Evolutionary conservation across 768 basidiomycete species (phyloP).

Genomic region (Lyophyllum atratum): DNA sequence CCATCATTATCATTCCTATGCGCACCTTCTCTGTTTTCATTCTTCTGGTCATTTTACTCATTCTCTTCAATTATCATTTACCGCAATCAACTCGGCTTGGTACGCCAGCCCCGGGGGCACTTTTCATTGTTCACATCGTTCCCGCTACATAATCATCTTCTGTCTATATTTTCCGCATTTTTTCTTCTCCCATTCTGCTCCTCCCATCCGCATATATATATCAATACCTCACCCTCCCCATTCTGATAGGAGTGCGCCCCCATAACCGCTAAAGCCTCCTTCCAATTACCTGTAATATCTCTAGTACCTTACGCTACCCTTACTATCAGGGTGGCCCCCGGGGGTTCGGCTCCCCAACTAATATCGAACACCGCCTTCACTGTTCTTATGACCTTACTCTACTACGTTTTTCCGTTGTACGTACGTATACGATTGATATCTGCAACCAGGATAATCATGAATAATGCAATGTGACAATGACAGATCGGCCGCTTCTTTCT

Average conservation of each 20-base stretch:
- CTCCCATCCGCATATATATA: slow-evolving; percentile 11
- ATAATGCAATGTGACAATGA: neutral
- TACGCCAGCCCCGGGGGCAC: slow-evolving; percentile 28
- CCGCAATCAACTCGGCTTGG: slow-evolving; percentile 22
- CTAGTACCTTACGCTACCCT: slow-evolving; percentile 27
- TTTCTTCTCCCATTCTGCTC: slow-evolving; percentile 19
- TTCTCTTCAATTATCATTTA: slow-evolving; percentile 17
- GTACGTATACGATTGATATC: slow-evolving; percentile 16
- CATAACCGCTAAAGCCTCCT: slow-evolving; percentile 20
- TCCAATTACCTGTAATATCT: slow-evolving; percentile 31
- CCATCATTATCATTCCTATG: slow-evolving; percentile 22
- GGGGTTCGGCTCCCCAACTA: slow-evolving; percentile 25
- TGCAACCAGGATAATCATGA: slow-evolving; percentile 8
- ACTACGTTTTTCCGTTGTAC: slow-evolving; percentile 16
- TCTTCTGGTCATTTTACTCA: slow-evolving; percentile 9
- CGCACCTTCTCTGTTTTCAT: slow-evolving; percentile 15
- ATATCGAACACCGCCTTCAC: slow-evolving; percentile 19
- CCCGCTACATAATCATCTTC: slow-evolving; percentile 23
- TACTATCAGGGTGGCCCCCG: slow-evolving; percentile 14
- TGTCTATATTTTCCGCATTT: slow-evolving; percentile 26
- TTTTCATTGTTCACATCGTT: slow-evolving; percentile 13
- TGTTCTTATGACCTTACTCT: slow-evolving; percentile 17
- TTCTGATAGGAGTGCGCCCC: slow-evolving; percentile 7
- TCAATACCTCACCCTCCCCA: slow-evolving; percentile 15
- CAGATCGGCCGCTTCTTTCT: neutral